Base-by-base conservation (phyloP, 148 eudicot genomes). In the Beta vulgaris region DNA sequence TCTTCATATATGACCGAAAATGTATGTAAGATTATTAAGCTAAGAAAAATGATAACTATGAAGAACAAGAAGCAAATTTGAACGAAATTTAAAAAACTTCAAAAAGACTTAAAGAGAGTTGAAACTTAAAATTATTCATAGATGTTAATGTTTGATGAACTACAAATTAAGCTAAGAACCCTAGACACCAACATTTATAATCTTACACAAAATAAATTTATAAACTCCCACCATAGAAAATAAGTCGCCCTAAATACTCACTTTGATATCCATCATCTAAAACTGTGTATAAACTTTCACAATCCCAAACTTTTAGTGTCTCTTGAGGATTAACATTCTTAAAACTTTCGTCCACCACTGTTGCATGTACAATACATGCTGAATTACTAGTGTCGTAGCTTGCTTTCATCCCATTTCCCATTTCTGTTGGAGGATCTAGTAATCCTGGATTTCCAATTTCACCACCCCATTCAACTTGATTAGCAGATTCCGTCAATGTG, bases 391-490 rank as follows among this genome's bases (percentile, higher is more conserved):
- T 9, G 37, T 39, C 7, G 7, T 19, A 19, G 12, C 10, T 19
- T n/a, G 69, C 69, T 2, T 3, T 11, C 46, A 1, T 4, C 15
- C 71, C 71, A 42, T 43, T 68, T 4, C 71, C 71, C 71, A 68
- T 68, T 25, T 28, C n/a, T 23, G 71, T 53, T 11, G n/a, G 31
- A 13, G 51, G 51, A 5, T 0, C 8, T 54, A 7, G 26, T 7
- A 19, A 1, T 1, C 5, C 58, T 5, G 32, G 18, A 67, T 14
- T 28, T 6, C 11, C 6, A 40, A 67, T 19, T 21, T 67, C 48
- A 28, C 70, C 70, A 40, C 70, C 70, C 26, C 43, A 67, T 67
- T 67, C 70, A 3, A 67, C 70, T 67, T 67, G 51, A 37, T 3
- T 67, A 1, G 53, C 51, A 42, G 9, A 40, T 5, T 19, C 31